A percentile compares a stretch with the other conserved stretches of the same genome.
Evolutionary conservation across 768 basidiomycete genomes (phyloP).

Genomic region (Cyathus striatus): DNA sequence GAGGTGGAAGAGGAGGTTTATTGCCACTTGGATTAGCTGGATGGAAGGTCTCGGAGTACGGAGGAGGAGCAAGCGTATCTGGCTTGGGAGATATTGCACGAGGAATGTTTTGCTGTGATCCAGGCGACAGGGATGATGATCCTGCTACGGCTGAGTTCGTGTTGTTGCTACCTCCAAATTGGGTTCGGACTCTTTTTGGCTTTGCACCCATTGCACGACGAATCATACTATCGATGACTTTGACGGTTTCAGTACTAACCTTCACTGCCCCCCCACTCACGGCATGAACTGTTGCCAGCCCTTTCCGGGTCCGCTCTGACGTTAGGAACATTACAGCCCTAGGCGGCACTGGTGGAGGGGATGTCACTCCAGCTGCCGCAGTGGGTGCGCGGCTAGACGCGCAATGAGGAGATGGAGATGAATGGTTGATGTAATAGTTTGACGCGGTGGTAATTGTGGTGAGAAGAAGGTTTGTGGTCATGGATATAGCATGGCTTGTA

Average conservation of each 20-base stretch:
- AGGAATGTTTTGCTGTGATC: background rate
- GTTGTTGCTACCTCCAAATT: conserved; percentile 11
- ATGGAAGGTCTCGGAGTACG: conserved; percentile 1
- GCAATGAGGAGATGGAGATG: conserved; percentile 44
- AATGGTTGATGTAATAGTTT: conserved; percentile 54
- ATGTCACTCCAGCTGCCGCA: conserved; percentile 11
- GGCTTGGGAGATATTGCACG: conserved; percentile 15
- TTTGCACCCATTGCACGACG: conserved; percentile 48
- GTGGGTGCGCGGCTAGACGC: conserved; percentile 9
- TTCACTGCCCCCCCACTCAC: conserved; percentile 63
- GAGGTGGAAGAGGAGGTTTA: conserved; percentile 28
- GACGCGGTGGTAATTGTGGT: conserved; percentile 60
- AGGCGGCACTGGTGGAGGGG: conserved; percentile 32
- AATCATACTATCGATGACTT: conserved; percentile 56
- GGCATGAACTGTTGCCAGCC: conserved; percentile 57
- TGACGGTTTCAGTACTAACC: conserved; percentile 59
- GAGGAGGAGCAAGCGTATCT: conserved; percentile 10
- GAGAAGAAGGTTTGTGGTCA: conserved; percentile 57
- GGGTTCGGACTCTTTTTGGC: conserved; percentile 22
- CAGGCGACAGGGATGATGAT: conserved; percentile 2
- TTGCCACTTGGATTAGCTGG: background rate
- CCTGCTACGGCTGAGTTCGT: background rate
- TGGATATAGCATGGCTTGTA: conserved; percentile 60
- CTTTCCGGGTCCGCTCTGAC: conserved; percentile 52
- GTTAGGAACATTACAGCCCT: conserved; percentile 53